These are phyloP conservation scores for Ustilago loliicola DNA, from an alignment of 1,284 basidiomycete species.

Conservation along the genomic window DNA sequence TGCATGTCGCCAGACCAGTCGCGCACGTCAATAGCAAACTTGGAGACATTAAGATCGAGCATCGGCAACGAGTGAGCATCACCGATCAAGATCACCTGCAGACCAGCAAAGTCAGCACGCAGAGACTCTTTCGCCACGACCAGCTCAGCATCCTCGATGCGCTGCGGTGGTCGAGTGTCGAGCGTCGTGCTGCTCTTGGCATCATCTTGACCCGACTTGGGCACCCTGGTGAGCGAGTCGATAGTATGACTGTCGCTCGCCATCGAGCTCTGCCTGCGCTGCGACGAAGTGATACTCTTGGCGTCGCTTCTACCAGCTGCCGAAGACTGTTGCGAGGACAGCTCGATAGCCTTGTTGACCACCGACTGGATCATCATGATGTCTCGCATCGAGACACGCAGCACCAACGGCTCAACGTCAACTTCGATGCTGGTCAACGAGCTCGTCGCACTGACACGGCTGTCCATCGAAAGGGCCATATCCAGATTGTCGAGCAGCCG, in stretches of 20 bases:
- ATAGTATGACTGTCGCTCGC: constrained; percentile 45
- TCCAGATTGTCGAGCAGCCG: constrained; percentile 95
- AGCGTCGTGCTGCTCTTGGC: constrained; percentile 20
- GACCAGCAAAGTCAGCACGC: constrained; percentile 74
- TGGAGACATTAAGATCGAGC: constrained; percentile 86
- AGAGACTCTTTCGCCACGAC: constrained; percentile 67
- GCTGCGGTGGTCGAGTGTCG: constrained; percentile 18
- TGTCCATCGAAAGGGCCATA: constrained; percentile 88
- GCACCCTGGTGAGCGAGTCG: constrained; percentile 32
- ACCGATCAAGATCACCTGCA: constrained; percentile 92
- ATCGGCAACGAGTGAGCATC: constrained; percentile 95
- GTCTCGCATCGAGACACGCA: constrained; percentile 93
- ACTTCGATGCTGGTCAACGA: constrained; percentile 88
- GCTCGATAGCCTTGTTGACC: constrained; percentile 85
- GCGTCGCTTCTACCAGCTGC: constrained; percentile 19
- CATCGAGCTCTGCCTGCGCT: constrained; percentile 47
- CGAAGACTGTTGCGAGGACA: constrained; percentile 72
- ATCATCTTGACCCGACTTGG: constrained; percentile 11
- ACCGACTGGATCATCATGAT: constrained; percentile 91
- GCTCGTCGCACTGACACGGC: constrained; percentile 79
- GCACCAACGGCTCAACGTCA: constrained; percentile 81
- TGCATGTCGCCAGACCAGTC: constrained; percentile 94
- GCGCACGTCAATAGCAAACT: constrained; percentile 84
- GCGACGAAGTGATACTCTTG: constrained; percentile 47
- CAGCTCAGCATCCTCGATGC: constrained; percentile 58